Evolutionary conservation across 805 yeast genomes (phyloP).

Genomic region (Starmerella vaccinii): DNA sequence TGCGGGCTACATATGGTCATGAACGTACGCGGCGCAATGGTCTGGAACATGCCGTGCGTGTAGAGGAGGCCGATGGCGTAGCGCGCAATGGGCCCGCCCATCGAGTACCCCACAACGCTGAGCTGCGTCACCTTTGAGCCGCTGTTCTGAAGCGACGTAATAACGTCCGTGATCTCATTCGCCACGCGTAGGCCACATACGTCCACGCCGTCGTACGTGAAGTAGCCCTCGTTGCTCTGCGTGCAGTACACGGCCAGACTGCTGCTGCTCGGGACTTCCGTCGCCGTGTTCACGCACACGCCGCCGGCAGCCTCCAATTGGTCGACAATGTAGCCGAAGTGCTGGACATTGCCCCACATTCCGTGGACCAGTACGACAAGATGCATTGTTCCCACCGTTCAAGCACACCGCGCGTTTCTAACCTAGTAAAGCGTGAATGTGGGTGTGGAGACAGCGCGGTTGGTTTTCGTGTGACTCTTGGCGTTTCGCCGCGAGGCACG

Average conservation of each 20-base stretch:
- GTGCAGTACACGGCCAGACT: constrained; percentile 39
- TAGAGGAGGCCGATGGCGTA: constrained; percentile 67
- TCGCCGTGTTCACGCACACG: constrained; percentile 1
- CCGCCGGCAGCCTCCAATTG: constrained; percentile 34
- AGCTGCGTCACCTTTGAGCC: constrained; percentile 46
- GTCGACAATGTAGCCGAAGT: constrained; percentile 50
- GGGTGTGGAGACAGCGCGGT: too few relatives aligned
- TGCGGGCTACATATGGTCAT: constrained; percentile 63
- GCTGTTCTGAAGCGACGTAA: constrained; percentile 23
- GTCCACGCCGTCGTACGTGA: constrained; percentile 80
- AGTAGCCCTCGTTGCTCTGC: constrained; percentile 55
- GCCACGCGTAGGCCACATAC: constrained; percentile 70
- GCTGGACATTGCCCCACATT: constrained; percentile 70
- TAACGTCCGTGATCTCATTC: constrained; percentile 46
- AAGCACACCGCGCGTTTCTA: too few relatives aligned
- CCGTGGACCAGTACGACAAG: constrained; percentile 24
- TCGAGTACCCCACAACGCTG: constrained; percentile 75
- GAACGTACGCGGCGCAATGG: constrained; percentile 47
- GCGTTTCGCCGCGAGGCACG: too few relatives aligned
- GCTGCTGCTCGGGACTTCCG: constrained; percentile 33
- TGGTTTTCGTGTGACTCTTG: too few relatives aligned
- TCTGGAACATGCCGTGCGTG: constrained; percentile 42
- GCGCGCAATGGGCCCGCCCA: constrained; percentile 78
- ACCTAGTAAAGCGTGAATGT: too few relatives aligned
- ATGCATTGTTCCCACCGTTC: constrained; percentile 14